Percentiles rank a stretch among this genome's conserved stretches.
phyloP scores from a whole-genome alignment of 2,329 filamentous ascomycete genomes.

The Rasamsonia emersonii region DNA sequence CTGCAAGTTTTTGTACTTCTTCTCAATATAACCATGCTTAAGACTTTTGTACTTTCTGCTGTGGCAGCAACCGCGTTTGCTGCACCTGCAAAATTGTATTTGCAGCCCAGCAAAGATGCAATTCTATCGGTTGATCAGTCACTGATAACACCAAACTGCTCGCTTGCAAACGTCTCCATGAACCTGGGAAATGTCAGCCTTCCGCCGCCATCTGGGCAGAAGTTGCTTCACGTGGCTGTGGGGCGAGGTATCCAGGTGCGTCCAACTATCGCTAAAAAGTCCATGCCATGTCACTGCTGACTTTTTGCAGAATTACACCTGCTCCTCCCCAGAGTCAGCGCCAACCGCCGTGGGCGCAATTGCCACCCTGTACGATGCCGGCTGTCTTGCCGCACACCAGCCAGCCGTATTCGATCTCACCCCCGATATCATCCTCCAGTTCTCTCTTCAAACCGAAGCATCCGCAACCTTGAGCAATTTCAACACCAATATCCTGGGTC shows the following conservation, averaged over 20 bases:
- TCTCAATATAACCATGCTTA: slow-evolving; percentile 1
- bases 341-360: slow-evolving; percentile 2
- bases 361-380: slow-evolving; percentile 3
- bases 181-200: background rate
- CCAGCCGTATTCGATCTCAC: slow-evolving; percentile 1
- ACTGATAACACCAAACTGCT: background rate
- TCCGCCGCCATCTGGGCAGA: slow-evolving; percentile 1
- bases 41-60: background rate
- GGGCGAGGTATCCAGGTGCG: slow-evolving; percentile 4
- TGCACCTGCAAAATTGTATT: no score
- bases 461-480: background rate
- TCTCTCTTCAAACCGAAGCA: background rate
- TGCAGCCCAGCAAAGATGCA: no score
- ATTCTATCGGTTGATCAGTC: background rate
- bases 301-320: slow-evolving; percentile 4
- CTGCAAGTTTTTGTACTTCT: no score
- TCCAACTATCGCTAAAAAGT: background rate
- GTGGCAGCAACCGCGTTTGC: background rate
- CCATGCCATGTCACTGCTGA: background rate
- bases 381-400: slow-evolving; percentile 1
- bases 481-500: slow-evolving; percentile 2
- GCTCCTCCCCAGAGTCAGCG: background rate
- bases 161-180: background rate
- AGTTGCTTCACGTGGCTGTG: slow-evolving; percentile 2
- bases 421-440: slow-evolving; percentile 3